Base-by-base conservation (phyloP, 148 eudicot species). In the Bassia scoparia region DNA sequence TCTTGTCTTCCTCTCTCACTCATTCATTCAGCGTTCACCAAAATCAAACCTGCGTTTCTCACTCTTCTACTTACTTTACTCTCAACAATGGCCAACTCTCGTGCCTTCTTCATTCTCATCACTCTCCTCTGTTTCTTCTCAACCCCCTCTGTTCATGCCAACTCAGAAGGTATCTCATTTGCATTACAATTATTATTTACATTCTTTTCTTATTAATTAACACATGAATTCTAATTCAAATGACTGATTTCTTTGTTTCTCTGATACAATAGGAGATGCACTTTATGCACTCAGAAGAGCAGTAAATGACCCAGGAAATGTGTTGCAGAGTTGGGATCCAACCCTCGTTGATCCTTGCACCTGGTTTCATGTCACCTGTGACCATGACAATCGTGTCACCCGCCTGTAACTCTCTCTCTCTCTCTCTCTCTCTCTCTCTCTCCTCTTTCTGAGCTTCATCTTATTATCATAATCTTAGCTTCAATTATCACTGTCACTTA, bases 331-430 rank as follows among this genome's bases (percentile, higher is more conserved):
- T 38, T 92, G 97, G 97, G 97, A 92, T 85, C 95, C 97, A 5
- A 92, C 97, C n/a, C 81, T 89, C 70, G 97, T 89, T 37, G 86
- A 92, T 81, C 97, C 97, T 41, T 92, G 95, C 77, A 92, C 97
- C 56, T 92, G 97, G 97, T 92, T 92, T 70, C 97, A 89, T 76
- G 95, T 92, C 67, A 89, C 97, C 44, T 91, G 97, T 67, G 89
- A 92, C 77, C 61, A 52, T 54, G 71, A 85, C 33, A 83, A 83
- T 41, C 87, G 90, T 37, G 97, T 87, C 78, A 89, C 92, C 69
- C 90, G 97, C 76, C 82, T 91, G 97, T 91, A 78, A 73, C 76
- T 65, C 27, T 69, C n/a, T 30, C 76, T 71, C 20, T 34, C 21
- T 41, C 46, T 41, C 46, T 41, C 46, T 8, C 53, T 15, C 53